Evolutionary conservation across 1,284 basidiomycete genomes (phyloP).

Genomic region (Naganishia sp.): DNA sequence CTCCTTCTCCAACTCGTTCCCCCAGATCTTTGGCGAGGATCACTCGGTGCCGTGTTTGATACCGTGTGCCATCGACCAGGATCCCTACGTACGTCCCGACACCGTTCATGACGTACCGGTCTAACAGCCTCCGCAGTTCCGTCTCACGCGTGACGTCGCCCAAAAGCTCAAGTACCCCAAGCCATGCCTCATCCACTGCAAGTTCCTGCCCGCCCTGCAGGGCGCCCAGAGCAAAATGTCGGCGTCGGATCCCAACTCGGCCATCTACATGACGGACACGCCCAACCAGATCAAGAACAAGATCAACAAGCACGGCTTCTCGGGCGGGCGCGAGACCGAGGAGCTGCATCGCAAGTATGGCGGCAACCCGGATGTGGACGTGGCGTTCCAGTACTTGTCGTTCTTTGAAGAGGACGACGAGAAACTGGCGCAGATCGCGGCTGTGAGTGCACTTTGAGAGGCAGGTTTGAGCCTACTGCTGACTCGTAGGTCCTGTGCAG

Average conservation of each 20-base stretch:
- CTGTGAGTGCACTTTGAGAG: conserved; percentile 58
- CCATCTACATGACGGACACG: conserved; percentile 95
- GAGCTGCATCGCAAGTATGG: conserved; percentile 88
- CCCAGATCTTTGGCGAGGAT: conserved; percentile 88
- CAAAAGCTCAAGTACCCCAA: conserved; percentile 93
- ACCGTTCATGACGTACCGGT: background rate
- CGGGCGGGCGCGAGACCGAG: conserved; percentile 83
- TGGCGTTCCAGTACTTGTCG: conserved; percentile 92
- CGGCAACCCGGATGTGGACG: conserved; percentile 93
- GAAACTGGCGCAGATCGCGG: conserved; percentile 73
- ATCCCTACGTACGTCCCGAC: conserved; percentile 53
- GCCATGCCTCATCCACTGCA: conserved; percentile 87
- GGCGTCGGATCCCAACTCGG: conserved; percentile 84
- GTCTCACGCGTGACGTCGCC: conserved; percentile 93
- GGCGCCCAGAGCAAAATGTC: conserved; percentile 99
- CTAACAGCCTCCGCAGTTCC: conserved; percentile 65
- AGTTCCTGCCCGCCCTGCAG: conserved; percentile 98
- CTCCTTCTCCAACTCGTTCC: conserved; percentile 97
- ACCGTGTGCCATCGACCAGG: conserved; percentile 97
- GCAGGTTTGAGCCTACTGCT: background rate
- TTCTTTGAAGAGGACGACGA: conserved; percentile 97
- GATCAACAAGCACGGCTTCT: conserved; percentile 90
- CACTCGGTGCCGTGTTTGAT: conserved; percentile 90
- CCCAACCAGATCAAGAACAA: conserved; percentile 96
- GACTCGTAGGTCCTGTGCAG: conserved; percentile 55